These are phyloP conservation scores for Naganishia vaughanmartiniae DNA, from an alignment of 768 basidiomycete genomes.

Conservation along the genomic window DNA sequence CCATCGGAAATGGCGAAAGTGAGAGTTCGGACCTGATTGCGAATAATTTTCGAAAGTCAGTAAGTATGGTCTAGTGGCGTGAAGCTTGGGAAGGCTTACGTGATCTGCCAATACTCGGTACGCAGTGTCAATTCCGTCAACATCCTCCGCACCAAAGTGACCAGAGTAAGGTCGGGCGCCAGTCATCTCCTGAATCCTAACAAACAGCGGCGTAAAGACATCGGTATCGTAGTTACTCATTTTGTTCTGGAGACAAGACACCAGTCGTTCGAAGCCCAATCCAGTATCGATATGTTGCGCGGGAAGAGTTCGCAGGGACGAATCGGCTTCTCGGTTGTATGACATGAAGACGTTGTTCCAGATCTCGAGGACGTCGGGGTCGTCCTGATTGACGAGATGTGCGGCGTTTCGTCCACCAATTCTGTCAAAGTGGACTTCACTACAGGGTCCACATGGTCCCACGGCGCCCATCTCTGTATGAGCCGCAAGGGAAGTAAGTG, in stretches of 20 bases:
- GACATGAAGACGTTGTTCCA: constrained; percentile 99
- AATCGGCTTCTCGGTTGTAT: constrained; percentile 91
- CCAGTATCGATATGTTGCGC: constrained; percentile 97
- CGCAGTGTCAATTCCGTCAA: constrained; percentile 92
- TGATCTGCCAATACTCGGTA: constrained; percentile 98
- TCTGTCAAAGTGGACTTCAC: constrained; percentile 94
- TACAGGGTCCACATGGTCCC: constrained; percentile 96
- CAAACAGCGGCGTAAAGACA: constrained; percentile 84
- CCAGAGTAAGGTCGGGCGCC: constrained; percentile 83
- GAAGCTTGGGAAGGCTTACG: constrained; percentile 52
- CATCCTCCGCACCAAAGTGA: constrained; percentile 90
- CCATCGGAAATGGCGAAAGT: constrained; percentile 96
- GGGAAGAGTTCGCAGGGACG: constrained; percentile 73
- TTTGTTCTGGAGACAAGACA: constrained; percentile 86
- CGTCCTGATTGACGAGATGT: constrained; percentile 88
- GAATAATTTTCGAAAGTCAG: background rate
- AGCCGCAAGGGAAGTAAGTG: constrained; percentile 45
- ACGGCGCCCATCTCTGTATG: constrained; percentile 82
- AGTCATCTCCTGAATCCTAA: constrained; percentile 79
- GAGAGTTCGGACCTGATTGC: constrained; percentile 62
- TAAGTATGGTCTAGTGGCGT: background rate
- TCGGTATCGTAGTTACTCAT: constrained; percentile 98
- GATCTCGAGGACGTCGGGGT: constrained; percentile 86
- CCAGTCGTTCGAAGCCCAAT: constrained; percentile 97
- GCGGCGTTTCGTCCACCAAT: constrained; percentile 97